phyloP scores from a whole-genome alignment of 2,329 filamentous ascomycete genomes.

The Trichoderma gracile region DNA sequence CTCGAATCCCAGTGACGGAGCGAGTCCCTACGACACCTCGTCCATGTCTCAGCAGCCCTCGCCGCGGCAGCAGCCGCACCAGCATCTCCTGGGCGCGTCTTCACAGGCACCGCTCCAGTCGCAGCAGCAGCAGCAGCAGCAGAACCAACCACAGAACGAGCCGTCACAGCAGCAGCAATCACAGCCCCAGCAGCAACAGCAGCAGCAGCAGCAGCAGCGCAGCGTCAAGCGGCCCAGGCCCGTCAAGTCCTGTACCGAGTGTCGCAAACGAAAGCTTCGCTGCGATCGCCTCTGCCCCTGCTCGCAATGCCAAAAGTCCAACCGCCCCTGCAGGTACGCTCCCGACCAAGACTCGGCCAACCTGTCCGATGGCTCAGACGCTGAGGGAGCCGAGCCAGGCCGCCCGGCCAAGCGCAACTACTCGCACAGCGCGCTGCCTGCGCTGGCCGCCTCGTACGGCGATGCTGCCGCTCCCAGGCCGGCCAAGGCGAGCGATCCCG shows the following conservation, averaged over 20 bases:
- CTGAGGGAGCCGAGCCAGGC: conserved; percentile 36
- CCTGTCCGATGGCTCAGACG: conserved; percentile 53
- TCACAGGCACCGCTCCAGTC: conserved; percentile 30
- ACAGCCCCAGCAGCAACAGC: conserved; percentile 33
- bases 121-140: conserved; percentile 18
- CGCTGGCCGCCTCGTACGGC: conserved; percentile 31
- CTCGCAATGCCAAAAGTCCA: conserved; percentile 60
- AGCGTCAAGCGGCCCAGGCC: conserved; percentile 57
- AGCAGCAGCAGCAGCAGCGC: conserved; percentile 40
- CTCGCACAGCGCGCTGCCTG: conserved; percentile 35
- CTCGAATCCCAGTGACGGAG: conserved; percentile 24
- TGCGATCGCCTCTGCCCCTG: conserved; percentile 60
- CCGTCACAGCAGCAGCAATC: conserved; percentile 31
- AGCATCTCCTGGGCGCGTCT: conserved; percentile 30
- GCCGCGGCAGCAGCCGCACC: conserved; percentile 34
- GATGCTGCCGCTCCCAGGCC: conserved; percentile 32
- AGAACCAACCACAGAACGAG: conserved; percentile 14
- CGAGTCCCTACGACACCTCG: conserved; percentile 23
- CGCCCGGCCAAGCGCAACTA: conserved; percentile 44
- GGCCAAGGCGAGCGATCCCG: conserved; percentile 38
- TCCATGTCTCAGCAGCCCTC: conserved; percentile 24
- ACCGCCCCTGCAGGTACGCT: conserved; percentile 54
- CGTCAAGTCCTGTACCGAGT: conserved; percentile 58
- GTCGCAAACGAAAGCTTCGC: conserved; percentile 57
- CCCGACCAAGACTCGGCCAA: conserved; percentile 50